A percentile compares a stretch with the other conserved stretches of the same genome.
Evolutionary conservation across 2,329 filamentous ascomycete genomes (phyloP).

Genomic region (Botrytis fabae): DNA sequence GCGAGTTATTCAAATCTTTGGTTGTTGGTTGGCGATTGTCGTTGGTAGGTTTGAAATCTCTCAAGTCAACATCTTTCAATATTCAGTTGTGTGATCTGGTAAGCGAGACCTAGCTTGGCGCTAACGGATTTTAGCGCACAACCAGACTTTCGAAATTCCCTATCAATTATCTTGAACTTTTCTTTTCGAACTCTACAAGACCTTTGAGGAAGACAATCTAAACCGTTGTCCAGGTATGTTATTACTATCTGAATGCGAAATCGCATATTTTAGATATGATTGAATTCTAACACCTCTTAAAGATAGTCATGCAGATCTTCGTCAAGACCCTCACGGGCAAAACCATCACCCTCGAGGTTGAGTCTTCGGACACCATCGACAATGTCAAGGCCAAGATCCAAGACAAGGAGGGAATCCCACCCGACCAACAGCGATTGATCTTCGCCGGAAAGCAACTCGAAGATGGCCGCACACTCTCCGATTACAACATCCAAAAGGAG

Average conservation of each 20-base stretch:
- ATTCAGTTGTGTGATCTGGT: conserved; percentile 23
- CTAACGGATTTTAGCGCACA: conserved; percentile 22
- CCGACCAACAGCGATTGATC: conserved; percentile 99
- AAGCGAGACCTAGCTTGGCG: conserved; percentile 22
- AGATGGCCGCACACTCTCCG: conserved; percentile 96
- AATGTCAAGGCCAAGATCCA: conserved; percentile 99
- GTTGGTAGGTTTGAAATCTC: conserved; percentile 18
- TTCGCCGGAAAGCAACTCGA: conserved; percentile 99
- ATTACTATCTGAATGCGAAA: not conserved
- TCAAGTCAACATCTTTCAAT: conserved; percentile 7
- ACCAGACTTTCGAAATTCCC: conserved; percentile 4
- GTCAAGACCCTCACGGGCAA: conserved; percentile 89
- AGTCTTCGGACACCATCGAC: conserved; percentile 99
- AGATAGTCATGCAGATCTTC: conserved; percentile 59
- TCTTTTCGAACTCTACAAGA: conserved; percentile 17
- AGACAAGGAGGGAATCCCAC: conserved; percentile 99
- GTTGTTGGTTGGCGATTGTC: conserved; percentile 25
- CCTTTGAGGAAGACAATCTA: conserved; percentile 40
- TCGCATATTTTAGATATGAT: not conserved
- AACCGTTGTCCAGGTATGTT: conserved; percentile 39
- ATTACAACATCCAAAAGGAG: conserved; percentile 99
- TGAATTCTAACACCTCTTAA: not conserved
- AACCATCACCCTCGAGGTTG: conserved; percentile 99
- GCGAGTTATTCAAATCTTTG: conserved; percentile 28
- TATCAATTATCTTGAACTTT: conserved; percentile 23